Evolutionary conservation across 441 rosid genomes (phyloP).

Genomic region (Sinapis alba): DNA sequence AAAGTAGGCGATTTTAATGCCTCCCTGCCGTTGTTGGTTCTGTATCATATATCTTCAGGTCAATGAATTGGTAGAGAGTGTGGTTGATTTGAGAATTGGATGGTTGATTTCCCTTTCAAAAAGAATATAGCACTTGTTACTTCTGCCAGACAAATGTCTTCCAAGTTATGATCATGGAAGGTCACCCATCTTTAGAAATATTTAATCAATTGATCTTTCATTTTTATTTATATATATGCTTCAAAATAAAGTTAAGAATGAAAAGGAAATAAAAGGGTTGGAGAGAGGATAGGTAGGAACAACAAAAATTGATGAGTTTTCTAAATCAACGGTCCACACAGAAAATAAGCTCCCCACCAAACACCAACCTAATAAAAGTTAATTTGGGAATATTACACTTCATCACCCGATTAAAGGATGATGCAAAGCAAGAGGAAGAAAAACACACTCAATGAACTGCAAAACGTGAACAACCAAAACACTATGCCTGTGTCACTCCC

Average conservation of each 20-base stretch:
- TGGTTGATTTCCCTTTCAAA: not conserved
- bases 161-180: slow-evolving; percentile 6
- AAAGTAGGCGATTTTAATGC: not conserved
- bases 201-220: no score
- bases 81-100: not conserved
- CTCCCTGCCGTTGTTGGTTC: slow-evolving; percentile 1
- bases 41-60: not conserved
- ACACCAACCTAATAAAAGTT: slow-evolving; percentile 12
- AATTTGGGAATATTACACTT: slow-evolving; percentile 31
- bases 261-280: not conserved
- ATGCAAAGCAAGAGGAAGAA: slow-evolving; percentile 28
- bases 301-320: slow-evolving; percentile 20
- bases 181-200: not conserved
- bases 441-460: slow-evolving; percentile 34
- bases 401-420: slow-evolving; percentile 8
- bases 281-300: slow-evolving; percentile 16
- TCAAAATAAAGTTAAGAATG: no score
- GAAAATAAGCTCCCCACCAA: slow-evolving; percentile 10
- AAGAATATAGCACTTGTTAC: not conserved
- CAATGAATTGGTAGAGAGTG: not conserved
- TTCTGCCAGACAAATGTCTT: slow-evolving; percentile 9
- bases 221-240: no score
- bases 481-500: no score
- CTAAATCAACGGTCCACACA: slow-evolving; percentile 1
- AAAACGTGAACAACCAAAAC: no score